Conservation (phyloP, 139 green algal genomes). For the Mesotaenium endlicherianum region DNA sequence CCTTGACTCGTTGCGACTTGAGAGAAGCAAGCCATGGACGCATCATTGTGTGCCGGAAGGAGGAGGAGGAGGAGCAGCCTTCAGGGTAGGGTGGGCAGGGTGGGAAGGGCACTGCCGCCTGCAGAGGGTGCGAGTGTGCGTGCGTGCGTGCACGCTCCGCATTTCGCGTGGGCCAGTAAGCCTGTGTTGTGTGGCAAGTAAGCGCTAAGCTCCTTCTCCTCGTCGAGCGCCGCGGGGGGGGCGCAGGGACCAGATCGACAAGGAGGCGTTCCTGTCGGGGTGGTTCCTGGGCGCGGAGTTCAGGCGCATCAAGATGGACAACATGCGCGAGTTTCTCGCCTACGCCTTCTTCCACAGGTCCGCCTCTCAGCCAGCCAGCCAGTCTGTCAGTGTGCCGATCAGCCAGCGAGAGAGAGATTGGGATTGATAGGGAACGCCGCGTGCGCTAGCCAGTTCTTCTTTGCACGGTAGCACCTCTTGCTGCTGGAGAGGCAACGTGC, state of each 20-base stretch:
- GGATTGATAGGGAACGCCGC: too few species aligned
- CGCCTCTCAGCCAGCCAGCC: too few species aligned
- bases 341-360: slow-evolving; percentile 42
- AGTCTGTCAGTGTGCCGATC: too few species aligned
- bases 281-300: slow-evolving; percentile 40
- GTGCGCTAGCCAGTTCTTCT: too few species aligned
- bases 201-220: not conserved
- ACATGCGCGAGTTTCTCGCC: slow-evolving; percentile 42
- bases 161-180: not conserved
- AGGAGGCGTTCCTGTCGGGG: slow-evolving; percentile 15
- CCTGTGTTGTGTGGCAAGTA: not conserved
- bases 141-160: not conserved
- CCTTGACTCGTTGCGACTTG: too few species aligned
- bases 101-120: not conserved
- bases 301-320: slow-evolving; percentile 28
- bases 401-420: too few species aligned
- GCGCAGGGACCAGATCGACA: slow-evolving; percentile 21
- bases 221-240: not conserved
- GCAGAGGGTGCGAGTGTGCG: not conserved
- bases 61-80: not conserved
- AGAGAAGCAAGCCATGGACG: too few species aligned
- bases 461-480: too few species aligned
- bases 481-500: too few species aligned
- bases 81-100: not conserved
- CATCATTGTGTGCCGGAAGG: not conserved